Evolutionary conservation across 2,329 filamentous ascomycete species (phyloP).

Genomic region (Fusarium camptoceras): DNA sequence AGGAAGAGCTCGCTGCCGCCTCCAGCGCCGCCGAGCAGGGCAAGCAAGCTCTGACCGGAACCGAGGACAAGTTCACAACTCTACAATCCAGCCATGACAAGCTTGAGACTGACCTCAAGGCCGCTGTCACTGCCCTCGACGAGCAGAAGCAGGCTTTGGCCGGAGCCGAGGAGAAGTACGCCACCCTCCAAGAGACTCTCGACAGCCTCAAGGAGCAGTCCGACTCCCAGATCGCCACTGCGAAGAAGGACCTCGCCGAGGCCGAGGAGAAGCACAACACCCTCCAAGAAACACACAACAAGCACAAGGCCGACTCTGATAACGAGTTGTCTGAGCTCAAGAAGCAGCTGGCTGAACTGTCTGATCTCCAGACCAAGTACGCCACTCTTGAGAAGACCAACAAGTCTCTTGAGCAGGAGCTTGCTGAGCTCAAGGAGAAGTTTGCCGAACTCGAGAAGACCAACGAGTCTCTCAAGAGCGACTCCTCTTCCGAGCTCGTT

Average conservation of each 20-base stretch:
- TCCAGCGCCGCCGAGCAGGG: constrained; percentile 45
- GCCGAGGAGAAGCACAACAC: constrained; percentile 44
- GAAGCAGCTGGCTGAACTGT: constrained; percentile 49
- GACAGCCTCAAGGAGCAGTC: constrained; percentile 46
- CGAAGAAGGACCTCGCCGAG: constrained; percentile 40
- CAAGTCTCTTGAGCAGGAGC: constrained; percentile 41
- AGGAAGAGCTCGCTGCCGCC: constrained; percentile 49
- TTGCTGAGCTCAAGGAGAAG: constrained; percentile 49
- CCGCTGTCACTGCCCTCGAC: constrained; percentile 44
- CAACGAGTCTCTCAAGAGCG: constrained; percentile 45
- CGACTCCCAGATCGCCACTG: constrained; percentile 44
- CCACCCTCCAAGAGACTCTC: constrained; percentile 43
- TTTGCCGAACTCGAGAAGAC: constrained; percentile 43
- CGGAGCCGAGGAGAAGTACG: constrained; percentile 46
- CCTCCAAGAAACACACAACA: constrained; percentile 46
- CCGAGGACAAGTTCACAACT: constrained; percentile 45
- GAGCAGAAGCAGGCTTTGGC: constrained; percentile 47
- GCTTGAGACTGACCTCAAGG: constrained; percentile 45
- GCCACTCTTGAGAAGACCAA: constrained; percentile 47
- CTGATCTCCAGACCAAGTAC: constrained; percentile 50
- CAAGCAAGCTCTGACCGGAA: constrained; percentile 44
- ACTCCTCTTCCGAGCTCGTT: constrained; percentile 50
- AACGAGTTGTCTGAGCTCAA: constrained; percentile 46
- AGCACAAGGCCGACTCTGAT: constrained; percentile 48
- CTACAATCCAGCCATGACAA: constrained; percentile 46